These are phyloP conservation scores for Pleurotus djamor DNA, from an alignment of 768 basidiomycete genomes.

Conservation along the genomic window DNA sequence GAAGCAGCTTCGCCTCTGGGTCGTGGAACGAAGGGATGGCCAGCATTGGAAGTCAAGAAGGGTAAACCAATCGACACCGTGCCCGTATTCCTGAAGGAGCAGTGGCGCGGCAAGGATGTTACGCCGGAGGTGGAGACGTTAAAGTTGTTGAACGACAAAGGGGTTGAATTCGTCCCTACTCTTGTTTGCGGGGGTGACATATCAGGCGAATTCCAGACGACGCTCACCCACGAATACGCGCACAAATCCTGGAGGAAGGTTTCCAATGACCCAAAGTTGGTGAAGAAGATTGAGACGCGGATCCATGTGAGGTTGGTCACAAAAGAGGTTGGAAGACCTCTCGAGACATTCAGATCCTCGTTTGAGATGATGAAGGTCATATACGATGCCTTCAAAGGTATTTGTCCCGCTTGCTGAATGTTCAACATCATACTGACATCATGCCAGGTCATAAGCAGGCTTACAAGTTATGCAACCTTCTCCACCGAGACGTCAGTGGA, in stretches of 20 bases:
- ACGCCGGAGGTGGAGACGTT: neutral
- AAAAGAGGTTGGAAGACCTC: neutral
- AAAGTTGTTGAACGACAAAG: conserved; percentile 10
- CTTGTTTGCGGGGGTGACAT: conserved; percentile 27
- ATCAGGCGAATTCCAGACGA: neutral
- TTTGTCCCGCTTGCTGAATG: neutral
- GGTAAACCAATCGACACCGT: neutral
- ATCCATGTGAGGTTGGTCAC: neutral
- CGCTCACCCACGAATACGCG: neutral
- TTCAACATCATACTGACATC: neutral
- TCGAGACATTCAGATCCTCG: neutral
- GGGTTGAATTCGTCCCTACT: conserved; percentile 19
- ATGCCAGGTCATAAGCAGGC: conserved; percentile 4
- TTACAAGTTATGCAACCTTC: neutral
- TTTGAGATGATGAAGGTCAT: neutral
- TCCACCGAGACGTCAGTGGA: conserved; percentile 9
- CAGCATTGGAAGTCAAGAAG: conserved; percentile 11
- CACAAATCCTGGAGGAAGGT: neutral
- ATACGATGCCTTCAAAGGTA: neutral
- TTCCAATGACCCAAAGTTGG: neutral
- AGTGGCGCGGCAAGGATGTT: conserved; percentile 14
- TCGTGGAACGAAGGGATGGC: conserved; percentile 14
- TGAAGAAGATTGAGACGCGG: neutral
- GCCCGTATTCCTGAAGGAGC: conserved; percentile 23
- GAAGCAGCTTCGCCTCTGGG: conserved; percentile 11